Evolutionary conservation across 2,329 filamentous ascomycete genomes (phyloP).

Genomic region (Phaeophleospora eucalypticola): DNA sequence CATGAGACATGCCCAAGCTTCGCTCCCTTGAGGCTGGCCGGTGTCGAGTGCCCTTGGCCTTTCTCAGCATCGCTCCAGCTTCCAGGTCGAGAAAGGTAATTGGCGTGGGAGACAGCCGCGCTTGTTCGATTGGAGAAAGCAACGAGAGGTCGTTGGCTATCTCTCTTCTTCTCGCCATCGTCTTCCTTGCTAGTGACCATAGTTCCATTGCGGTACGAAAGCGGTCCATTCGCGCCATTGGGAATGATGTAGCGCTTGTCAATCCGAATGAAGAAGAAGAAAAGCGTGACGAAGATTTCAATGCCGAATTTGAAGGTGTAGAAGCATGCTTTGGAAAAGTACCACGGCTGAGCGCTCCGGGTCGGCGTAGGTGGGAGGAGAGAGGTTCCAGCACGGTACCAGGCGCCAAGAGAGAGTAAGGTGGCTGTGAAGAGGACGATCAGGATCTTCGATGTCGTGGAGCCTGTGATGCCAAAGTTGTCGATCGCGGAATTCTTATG

Average conservation of each 20-base stretch:
- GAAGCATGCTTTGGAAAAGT: constrained; percentile 66
- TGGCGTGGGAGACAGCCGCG: background rate
- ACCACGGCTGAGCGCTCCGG: constrained; percentile 60
- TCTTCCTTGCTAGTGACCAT: constrained; percentile 4
- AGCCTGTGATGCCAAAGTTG: constrained; percentile 60
- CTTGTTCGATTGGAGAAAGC: background rate
- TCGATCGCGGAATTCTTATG: constrained; percentile 40
- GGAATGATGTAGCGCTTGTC: constrained; percentile 74
- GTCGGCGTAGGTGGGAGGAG: constrained; percentile 44
- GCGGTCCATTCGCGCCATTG: constrained; percentile 58
- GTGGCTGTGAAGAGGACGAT: constrained; percentile 58
- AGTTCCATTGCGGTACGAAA: constrained; percentile 19
- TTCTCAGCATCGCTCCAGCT: background rate
- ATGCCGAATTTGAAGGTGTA: constrained; percentile 75
- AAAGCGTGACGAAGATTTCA: constrained; percentile 65
- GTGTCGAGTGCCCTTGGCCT: background rate
- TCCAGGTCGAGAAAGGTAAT: background rate
- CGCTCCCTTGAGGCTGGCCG: background rate
- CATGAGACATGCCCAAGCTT: background rate
- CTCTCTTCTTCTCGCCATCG: background rate
- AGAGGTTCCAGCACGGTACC: constrained; percentile 60
- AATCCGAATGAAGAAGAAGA: constrained; percentile 64
- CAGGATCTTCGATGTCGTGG: constrained; percentile 61
- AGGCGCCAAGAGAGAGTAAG: constrained; percentile 64
- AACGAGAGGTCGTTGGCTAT: background rate